phyloP scores from a whole-genome alignment of 176 grass and related monocot genomes.

The Chloris gayana region DNA sequence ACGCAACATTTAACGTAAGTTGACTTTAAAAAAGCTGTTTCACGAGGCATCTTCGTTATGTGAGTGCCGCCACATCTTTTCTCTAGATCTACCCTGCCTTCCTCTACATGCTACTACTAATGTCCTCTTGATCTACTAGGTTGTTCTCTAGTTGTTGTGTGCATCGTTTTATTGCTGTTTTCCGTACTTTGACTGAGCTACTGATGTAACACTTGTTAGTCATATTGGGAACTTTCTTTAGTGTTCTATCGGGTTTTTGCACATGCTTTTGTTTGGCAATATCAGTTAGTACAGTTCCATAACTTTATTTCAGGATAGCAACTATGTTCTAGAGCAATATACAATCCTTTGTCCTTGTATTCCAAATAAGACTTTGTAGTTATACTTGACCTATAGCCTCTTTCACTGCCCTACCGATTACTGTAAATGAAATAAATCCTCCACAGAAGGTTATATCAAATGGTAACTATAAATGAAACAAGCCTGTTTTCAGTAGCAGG shows the following conservation, averaged over 20 bases:
- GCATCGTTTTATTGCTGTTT: constrained; percentile 12
- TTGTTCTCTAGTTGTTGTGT: too few relatives aligned
- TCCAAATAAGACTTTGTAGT: background rate
- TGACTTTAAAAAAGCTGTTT: too few relatives aligned
- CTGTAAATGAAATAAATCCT: constrained; percentile 25
- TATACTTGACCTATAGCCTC: background rate
- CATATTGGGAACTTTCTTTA: background rate
- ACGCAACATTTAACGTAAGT: too few relatives aligned
- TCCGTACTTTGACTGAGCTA: background rate
- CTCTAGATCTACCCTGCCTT: too few relatives aligned
- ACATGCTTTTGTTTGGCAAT: background rate
- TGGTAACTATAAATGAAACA: constrained; percentile 21
- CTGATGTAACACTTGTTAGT: constrained; percentile 25
- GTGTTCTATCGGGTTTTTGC: background rate
- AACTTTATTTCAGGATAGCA: constrained; percentile 17
- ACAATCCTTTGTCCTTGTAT: background rate
- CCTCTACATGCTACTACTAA: background rate
- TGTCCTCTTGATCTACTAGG: too few relatives aligned
- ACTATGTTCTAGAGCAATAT: constrained; percentile 2
- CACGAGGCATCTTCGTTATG: too few relatives aligned
- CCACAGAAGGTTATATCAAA: constrained; percentile 2
- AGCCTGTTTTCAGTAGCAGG: background rate
- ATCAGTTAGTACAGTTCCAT: background rate
- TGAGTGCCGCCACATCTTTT: too few relatives aligned
- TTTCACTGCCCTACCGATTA: constrained; percentile 5